Base-by-base conservation (phyloP, 768 basidiomycete species). In the Gelatoporia subvermispora region DNA sequence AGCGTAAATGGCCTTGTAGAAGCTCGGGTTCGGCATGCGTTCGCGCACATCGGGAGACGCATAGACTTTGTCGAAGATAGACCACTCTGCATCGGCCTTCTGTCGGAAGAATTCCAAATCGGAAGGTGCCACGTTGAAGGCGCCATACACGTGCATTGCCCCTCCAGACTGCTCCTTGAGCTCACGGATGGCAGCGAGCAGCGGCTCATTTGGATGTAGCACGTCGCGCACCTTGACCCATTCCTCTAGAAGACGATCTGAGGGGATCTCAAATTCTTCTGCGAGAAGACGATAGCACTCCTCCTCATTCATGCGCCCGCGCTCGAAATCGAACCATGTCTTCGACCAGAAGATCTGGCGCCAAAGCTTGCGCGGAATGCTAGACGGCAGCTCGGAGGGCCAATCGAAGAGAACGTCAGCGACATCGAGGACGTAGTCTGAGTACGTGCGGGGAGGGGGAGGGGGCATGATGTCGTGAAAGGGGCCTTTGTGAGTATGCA, bases 61-160 rank as follows among this genome's bases (percentile, higher is more conserved):
- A 57, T 78, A 82, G 17, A 80, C 63, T 22, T 67, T 57, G 45
- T 79, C 77, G 40, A 53, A 53, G 18, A 53, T 35, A 3, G 52
- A 70, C 77, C n/a, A 55, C 63, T 68, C 39, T 62, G 49, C 79
- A 79, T n/a, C 77, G 66, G 8, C 67, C 57, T 74, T 73, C 43
- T 65, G 70, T 7, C 28, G 28, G 20, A 79, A 67, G 15, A 70
- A 65, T 36, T 70, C 64, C 52, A 70, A 78, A 54, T 81, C 79
- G 8, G 76, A 76, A 0, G 65, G 54, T 16, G 79, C 78, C 22
- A 82, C 80, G 60, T 82, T 82, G 31, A 77, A 79, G 75, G 80
- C 78, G 25, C 78, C 79, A 44, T 73, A 78, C 31, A 81, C 68
- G 10, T 63, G 47, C 2, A 67, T 65, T 47, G 71, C 64, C 5